Evolutionary conservation across 768 basidiomycete genomes (phyloP), one percentile per base, ranked within the genome.

Genomic region (Boletus rex-veris): DNA sequence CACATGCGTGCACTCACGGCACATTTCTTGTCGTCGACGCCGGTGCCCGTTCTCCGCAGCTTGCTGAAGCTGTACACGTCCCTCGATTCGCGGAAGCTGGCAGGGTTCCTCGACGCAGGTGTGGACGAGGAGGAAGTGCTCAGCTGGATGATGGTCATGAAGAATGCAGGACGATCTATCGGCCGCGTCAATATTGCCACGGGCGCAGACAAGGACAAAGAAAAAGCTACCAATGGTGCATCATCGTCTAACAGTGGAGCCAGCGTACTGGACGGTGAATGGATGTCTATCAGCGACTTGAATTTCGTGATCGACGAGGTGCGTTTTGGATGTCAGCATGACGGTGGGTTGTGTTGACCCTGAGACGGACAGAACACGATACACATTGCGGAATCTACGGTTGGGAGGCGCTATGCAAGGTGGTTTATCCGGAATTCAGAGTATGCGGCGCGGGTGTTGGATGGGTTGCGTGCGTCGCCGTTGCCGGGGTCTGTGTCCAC

Each of bases 391-490:
- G 95, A 98, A 70, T 93, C 92, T 19, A 97, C 92, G 0, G 85
- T 96, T 18, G 93, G 94, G 15, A 77, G 96, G 43, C 85, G 93
- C 45, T 98, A 92, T 71, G 96, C 93, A 3, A 92, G 93, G 37
- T 97, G 93, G 91, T 98, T 98, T 75, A 95, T 98, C 73, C 87
- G 93, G 61, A 92, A 95, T 71, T 91, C 92, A 5, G 94, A 97
- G 70, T 84, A 93, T 60, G 86, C 93, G 24, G 90, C 92, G 64
- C 82, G 90, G 59, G 89, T 95, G 52, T 78, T 86, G 57, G 92
- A 95, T 63, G 86, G 86, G 55, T 75, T 97, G 60, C 85, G 77
- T 57, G 72, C 74, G 40, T 73, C 74, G 33, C 82, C 85, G 30
- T 68, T 86, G 11, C 84, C 84, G 4, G 58, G 44, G 19, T n/a